Evolutionary conservation across 805 yeast genomes (phyloP).

Genomic region (Spathaspora hagerdaliae): DNA sequence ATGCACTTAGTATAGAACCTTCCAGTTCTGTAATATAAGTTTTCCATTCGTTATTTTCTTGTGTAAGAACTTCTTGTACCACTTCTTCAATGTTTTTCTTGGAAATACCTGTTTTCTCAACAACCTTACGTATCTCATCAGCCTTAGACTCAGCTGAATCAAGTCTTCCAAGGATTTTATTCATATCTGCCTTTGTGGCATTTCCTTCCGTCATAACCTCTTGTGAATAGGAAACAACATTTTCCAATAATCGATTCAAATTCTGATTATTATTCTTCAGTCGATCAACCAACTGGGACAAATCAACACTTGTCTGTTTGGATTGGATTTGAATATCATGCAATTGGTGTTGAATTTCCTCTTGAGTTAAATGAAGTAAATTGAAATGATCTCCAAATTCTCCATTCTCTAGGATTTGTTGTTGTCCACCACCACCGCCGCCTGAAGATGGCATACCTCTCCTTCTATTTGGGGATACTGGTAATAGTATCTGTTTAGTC

Average conservation of each 20-base stretch:
- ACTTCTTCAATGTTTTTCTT: background rate
- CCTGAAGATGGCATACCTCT: too few relatives aligned
- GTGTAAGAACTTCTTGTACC: background rate
- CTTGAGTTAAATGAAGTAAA: constrained; percentile 23
- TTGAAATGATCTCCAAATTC: constrained; percentile 27
- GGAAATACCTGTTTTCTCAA: background rate
- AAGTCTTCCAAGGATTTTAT: constrained; percentile 16
- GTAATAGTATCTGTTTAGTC: constrained; percentile 15
- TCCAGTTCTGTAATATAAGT: background rate
- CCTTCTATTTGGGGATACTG: constrained; percentile 22
- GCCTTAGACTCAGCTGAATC: constrained; percentile 1
- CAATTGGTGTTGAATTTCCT: constrained; percentile 25
- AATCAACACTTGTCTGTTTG: constrained; percentile 31
- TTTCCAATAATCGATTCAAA: constrained; percentile 30
- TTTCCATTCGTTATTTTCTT: background rate
- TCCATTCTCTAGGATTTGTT: background rate
- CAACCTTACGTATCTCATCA: background rate
- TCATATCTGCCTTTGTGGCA: constrained; percentile 30
- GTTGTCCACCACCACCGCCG: too few relatives aligned
- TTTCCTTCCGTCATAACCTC: constrained; percentile 33
- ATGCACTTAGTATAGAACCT: background rate
- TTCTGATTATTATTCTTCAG: constrained; percentile 38
- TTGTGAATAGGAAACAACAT: constrained; percentile 29
- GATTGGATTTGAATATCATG: constrained; percentile 27
- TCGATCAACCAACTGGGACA: constrained; percentile 33